Conservation (phyloP, 306 rosid species). For the Trifolium fragiferum region DNA sequence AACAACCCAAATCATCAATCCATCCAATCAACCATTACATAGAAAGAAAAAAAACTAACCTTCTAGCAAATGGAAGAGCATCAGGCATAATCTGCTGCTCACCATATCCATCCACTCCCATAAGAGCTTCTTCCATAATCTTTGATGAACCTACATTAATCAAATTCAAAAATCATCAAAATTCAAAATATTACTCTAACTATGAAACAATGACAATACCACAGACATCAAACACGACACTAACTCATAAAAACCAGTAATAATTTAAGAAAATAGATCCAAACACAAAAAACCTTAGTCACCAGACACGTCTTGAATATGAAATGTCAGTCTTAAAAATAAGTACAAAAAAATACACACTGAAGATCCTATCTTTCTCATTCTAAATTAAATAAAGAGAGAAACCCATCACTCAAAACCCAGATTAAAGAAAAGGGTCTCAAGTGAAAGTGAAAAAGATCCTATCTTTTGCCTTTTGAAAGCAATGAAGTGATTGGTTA, state of each 20-base stretch:
- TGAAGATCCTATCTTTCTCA: not conserved
- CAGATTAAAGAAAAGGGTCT: not conserved
- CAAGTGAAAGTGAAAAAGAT: not conserved
- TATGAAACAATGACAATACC: not conserved
- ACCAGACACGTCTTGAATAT: not conserved
- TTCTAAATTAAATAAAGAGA: not conserved
- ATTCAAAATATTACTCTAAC: not conserved
- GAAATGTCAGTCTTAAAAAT: not conserved
- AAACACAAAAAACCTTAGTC: not conserved
- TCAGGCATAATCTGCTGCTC: slow-evolving; percentile 37
- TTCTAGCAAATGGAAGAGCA: slow-evolving; percentile 75
- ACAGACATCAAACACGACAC: not conserved
- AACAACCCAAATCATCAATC: slow-evolving; percentile 10
- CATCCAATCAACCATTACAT: slow-evolving; percentile 2
- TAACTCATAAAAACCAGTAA: not conserved
- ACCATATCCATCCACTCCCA: slow-evolving; percentile 39
- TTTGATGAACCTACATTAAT: not conserved
- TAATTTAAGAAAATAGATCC: not conserved
- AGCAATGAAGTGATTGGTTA: not conserved
- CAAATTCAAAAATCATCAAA: not conserved
- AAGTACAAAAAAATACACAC: too few relatives aligned
- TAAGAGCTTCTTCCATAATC: slow-evolving; percentile 42
- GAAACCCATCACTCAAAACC: not conserved
- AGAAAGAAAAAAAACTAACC: slow-evolving; percentile 41
- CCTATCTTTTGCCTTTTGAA: not conserved